These are phyloP conservation scores for Ophiostoma populinum DNA, from an alignment of 2,329 filamentous ascomycete species.

Conservation along the genomic window DNA sequence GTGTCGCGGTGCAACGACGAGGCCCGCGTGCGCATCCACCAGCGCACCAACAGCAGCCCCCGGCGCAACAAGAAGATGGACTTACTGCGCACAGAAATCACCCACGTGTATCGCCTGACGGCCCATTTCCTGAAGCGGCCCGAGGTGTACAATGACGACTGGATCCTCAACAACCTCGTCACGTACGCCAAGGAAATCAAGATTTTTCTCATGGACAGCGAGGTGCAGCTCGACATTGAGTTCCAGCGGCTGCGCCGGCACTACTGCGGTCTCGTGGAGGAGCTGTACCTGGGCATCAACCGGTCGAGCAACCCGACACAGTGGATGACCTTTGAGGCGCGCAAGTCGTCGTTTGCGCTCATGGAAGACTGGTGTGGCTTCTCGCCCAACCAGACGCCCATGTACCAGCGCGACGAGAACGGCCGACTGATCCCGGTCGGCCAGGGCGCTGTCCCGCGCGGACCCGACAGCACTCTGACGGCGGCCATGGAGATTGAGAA, in stretches of 20 bases:
- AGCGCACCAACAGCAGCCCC: slow-evolving; percentile 68
- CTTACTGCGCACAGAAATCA: slow-evolving; percentile 78
- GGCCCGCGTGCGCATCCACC: slow-evolving; percentile 70
- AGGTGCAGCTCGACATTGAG: slow-evolving; percentile 87
- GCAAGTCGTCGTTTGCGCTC: slow-evolving; percentile 84
- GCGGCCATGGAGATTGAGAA: slow-evolving; percentile 96
- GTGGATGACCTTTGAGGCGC: slow-evolving; percentile 95
- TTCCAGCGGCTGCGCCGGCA: slow-evolving; percentile 84
- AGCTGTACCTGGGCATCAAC: slow-evolving; percentile 82
- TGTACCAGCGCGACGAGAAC: slow-evolving; percentile 65
- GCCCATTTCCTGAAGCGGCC: slow-evolving; percentile 71
- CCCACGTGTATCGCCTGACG: slow-evolving; percentile 87
- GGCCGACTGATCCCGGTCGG: slow-evolving; percentile 77
- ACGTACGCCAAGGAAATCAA: slow-evolving; percentile 84
- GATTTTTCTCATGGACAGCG: slow-evolving; percentile 83
- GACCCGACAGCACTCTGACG: slow-evolving; percentile 44
- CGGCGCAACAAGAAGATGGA: slow-evolving; percentile 72
- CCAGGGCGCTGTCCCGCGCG: slow-evolving; percentile 38
- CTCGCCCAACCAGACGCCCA: slow-evolving; percentile 74
- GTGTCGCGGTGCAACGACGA: slow-evolving; percentile 79
- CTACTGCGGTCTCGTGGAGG: slow-evolving; percentile 87
- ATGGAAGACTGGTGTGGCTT: slow-evolving; percentile 99
- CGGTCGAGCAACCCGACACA: slow-evolving; percentile 66
- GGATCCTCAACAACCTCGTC: slow-evolving; percentile 76
- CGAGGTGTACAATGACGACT: slow-evolving; percentile 70